Evolutionary conservation across 1,139 yeast genomes (phyloP), one percentile per base, ranked within the genome.

Genomic region (Yamadazyma sp.): DNA sequence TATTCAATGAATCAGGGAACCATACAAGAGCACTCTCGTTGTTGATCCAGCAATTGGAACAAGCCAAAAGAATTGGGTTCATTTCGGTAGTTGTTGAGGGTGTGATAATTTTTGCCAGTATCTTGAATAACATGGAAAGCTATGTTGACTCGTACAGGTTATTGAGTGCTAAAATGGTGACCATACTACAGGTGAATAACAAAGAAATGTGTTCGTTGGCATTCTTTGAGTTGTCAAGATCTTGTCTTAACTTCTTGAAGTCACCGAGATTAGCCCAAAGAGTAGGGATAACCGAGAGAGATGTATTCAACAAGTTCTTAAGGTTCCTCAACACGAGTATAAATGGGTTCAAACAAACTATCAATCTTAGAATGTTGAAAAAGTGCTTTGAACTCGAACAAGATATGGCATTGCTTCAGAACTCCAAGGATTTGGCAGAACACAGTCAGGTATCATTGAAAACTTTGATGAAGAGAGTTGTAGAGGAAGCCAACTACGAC

Each of bases 21-120:
- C 67, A 69, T 9, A 53, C 69, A 6, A 59, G 74, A 35, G 75
- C 70, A 0, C 46, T 78, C 11, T 65, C 78, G 0, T 54, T 72
- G 28, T 50, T 75, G 0, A 54, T 77, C 2, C 76, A 73, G 47
- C 73, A 72, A 32, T 54, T 78, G 6, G 64, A 67, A 33, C 48
- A 61, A 13, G 71, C 78, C 1, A 64, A 65, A 28, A 52, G 56
- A 11, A 56, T 70, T 20, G 80, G 81, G 0, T 65, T 65, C 39
- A 50, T 54, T 7, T 47, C 65, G 0, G 49, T 76, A 11, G 52
- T 67, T 6, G 59, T 63, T 1, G 77, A 77, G 40, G 75, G 75
- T 0, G 49, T 67, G 9, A 34, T 73, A 4, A 51, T 64, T 2
- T 53, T 78, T 27, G 56, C 66, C n/a, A 61, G 66, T 9, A 52